These are phyloP conservation scores for Rhododendron vialii DNA, from an alignment of 148 eudicot genomes.

Conservation along the genomic window DNA sequence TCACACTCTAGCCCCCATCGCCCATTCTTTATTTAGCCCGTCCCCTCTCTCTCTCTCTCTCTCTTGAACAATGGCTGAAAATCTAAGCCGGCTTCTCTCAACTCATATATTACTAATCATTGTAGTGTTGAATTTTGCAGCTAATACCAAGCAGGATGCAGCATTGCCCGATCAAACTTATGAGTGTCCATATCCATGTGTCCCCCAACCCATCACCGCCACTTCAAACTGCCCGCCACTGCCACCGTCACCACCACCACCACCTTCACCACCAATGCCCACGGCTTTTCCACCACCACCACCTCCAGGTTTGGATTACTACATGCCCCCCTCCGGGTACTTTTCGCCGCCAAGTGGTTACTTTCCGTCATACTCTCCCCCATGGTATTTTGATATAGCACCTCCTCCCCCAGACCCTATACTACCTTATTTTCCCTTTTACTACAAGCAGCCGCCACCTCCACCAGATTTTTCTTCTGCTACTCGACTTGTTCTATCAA, in stretches of 20 bases:
- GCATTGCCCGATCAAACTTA: not conserved
- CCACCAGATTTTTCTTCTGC: not conserved
- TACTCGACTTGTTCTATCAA: not conserved
- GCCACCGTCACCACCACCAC: not conserved
- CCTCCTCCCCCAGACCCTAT: constrained; percentile 21
- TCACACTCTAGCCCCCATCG: not conserved
- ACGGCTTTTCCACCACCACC: constrained; percentile 10
- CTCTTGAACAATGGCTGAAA: constrained; percentile 3
- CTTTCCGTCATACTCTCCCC: constrained; percentile 11
- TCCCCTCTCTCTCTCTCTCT: not conserved
- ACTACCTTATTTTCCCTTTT: constrained; percentile 19
- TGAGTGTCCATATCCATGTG: constrained; percentile 1
- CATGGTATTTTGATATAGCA: constrained; percentile 7
- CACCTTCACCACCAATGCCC: constrained; percentile 2
- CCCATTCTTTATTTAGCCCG: not conserved
- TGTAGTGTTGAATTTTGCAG: not conserved
- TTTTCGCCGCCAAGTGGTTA: constrained; percentile 11
- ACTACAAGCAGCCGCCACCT: constrained; percentile 9
- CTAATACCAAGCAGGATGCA: not conserved
- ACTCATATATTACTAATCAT: not conserved
- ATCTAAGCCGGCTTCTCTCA: not conserved
- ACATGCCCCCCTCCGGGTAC: not conserved
- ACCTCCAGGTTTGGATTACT: not conserved
- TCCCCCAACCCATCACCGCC: constrained; percentile 1
- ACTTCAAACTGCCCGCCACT: not conserved